Evolutionary conservation across 169 alveolate species (phyloP), one percentile per base, ranked within the genome.

Genomic region (Cryptosporidium andersoni): DNA sequence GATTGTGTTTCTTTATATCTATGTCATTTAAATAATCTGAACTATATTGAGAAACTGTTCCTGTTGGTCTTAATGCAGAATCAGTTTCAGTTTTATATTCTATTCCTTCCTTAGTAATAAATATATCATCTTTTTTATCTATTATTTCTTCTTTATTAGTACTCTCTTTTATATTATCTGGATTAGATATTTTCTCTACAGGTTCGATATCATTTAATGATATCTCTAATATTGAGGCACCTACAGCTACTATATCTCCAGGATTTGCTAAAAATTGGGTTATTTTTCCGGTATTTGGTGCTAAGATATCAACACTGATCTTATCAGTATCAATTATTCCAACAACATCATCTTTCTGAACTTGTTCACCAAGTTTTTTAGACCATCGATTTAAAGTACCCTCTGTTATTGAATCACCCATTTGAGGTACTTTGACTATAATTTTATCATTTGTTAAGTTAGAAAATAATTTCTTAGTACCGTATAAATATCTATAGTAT

Each of bases 251-350:
- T 6, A 96, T 89, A 53, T 95, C 98, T 9, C 97, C 97, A 63
- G 88, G 91, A 55, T 80, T 80, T 37, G 90, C 92, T 81, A 65
- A 89, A 88, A 68, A 82, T 47, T 88, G 88, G 81, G 80, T 67
- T 62, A 92, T 62, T 14, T 66, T 88, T 11, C 98, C 98, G 16
- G 94, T 80, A 16, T 88, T 82, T 25, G 97, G 92, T 12, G 97
- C 82, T 89, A 95, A 93, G 45, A 96, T 94, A 64, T 96, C 98
- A 12, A 95, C 96, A 16, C 96, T 93, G 25, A 95, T 97, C 91
- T 96, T 96, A 90, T 96, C 99, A 9, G 98, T 96, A 81, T 96
- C 99, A 39, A 96, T 94, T 51, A 95, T 93, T 60, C 98, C 97
- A 36, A 96, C 90, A 37, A 95, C 91, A 67, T 95, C 98, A 81